Base-by-base conservation (phyloP, 805 yeast species). In the Barnettozyma salicaria region DNA sequence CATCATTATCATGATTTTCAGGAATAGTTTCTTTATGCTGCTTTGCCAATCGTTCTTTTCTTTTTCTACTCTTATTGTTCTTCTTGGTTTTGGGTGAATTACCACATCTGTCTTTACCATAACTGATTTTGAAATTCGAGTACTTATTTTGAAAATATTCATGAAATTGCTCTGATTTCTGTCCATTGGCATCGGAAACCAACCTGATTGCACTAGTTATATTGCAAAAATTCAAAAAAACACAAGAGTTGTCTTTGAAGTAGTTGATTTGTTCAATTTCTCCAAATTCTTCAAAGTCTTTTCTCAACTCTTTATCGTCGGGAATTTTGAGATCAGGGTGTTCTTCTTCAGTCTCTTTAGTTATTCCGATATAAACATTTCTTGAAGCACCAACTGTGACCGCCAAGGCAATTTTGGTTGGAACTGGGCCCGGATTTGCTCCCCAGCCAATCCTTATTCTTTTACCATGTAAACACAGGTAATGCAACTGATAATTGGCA, bases 91-190 rank as follows among this genome's bases (percentile, higher is more conserved):
- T 81, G 41, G 77, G 80, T 22, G 73, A 85, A 51, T 81, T 81
- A 3, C 82, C 94, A 63, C 94, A 83, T 53, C 94, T 68, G 59
- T 83, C 94, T 50, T 80, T 80, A 31, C 87, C 94, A 58, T 70
- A 83, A 34, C 75, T 72, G 30, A 83, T 75, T 42, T 76, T 75
- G 48, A 76, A 74, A 5, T 67, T 62, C 28, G 50, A 49, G 50
- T 82, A 83, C 45, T 67, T 68, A 22, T 67, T 59, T 41, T 62
- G 58, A 25, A 68, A 71, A 7, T 61, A 55, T 12, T 52, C 58
- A 36, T 67, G 67, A 26, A 70, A 60, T 16, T 55, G 53, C 1
- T 54, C 51, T 4, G 59, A 52, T 14, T 52, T 52, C 7, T 56
- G 44, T 43, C 58, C 61, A 39, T 73, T 73, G 41, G 80, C 76